phyloP scores from a whole-genome alignment of 2,329 filamentous ascomycete genomes.

The Dactylonectria macrodidyma region DNA sequence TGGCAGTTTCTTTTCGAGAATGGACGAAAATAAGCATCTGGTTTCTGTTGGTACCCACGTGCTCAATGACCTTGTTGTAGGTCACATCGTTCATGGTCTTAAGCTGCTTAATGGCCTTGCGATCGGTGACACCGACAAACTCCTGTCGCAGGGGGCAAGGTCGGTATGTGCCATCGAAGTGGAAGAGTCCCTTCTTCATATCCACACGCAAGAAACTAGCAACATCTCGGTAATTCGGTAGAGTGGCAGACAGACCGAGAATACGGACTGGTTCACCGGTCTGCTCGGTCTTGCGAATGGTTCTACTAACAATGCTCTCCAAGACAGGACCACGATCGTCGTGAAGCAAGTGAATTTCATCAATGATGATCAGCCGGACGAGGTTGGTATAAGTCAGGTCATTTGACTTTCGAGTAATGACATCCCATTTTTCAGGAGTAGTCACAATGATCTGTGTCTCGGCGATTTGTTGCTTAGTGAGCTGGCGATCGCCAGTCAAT shows the following conservation, averaged over 20 bases:
- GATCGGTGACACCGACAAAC: constrained; percentile 97
- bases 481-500: constrained; percentile 95
- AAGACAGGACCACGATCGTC: constrained; percentile 97
- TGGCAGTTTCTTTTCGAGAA: constrained; percentile 97
- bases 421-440: constrained; percentile 99
- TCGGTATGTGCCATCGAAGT: constrained; percentile 94
- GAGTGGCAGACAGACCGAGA: constrained; percentile 91
- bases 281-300: constrained; percentile 92
- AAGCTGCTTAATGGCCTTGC: constrained; percentile 98
- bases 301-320: constrained; percentile 96
- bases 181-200: constrained; percentile 87
- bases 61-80: constrained; percentile 97
- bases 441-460: constrained; percentile 99
- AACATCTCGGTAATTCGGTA: constrained; percentile 97
- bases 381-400: constrained; percentile 97
- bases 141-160: constrained; percentile 97
- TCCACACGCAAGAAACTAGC: constrained; percentile 96
- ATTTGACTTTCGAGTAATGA: constrained; percentile 97
- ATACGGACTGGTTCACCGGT: constrained; percentile 94
- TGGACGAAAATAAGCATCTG: constrained; percentile 99
- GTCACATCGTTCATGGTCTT: constrained; percentile 99
- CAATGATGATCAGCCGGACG: constrained; percentile 96
- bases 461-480: constrained; percentile 98
- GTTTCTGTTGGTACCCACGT: constrained; percentile 92
- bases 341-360: constrained; percentile 97